Conservation (phyloP, 1,139 yeast genomes). For the Debaryomyces nepalensis region DNA sequence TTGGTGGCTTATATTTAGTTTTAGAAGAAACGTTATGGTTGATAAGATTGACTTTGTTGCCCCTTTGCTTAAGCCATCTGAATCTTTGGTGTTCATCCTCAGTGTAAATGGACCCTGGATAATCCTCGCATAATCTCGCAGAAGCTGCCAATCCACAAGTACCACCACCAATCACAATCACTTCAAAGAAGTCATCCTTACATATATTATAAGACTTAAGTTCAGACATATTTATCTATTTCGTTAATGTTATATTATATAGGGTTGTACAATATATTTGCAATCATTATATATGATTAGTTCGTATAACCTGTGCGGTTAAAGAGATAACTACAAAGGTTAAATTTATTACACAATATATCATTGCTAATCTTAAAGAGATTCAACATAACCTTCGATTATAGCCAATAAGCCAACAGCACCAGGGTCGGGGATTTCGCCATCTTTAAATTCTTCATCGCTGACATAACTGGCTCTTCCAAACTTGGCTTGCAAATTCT, state of each 20-base stretch:
- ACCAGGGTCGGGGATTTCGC: conserved; percentile 93
- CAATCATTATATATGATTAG: conserved; percentile 9
- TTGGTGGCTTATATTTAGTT: conserved; percentile 22
- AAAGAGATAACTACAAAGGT: conserved; percentile 13
- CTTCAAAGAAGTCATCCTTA: conserved; percentile 33
- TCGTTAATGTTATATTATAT: not conserved
- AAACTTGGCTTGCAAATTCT: conserved; percentile 76
- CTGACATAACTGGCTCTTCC: conserved; percentile 93
- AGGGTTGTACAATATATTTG: conserved; percentile 2
- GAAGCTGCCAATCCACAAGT: conserved; percentile 45
- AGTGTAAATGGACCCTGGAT: conserved; percentile 44
- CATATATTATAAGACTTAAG: conserved; percentile 6
- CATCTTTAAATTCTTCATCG: conserved; percentile 57
- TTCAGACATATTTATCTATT: conserved; percentile 5
- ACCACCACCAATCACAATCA: conserved; percentile 44
- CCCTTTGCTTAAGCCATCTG: conserved; percentile 43
- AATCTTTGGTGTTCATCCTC: conserved; percentile 50
- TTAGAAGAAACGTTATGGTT: conserved; percentile 21
- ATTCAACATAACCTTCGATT: conserved; percentile 55
- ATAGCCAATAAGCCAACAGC: conserved; percentile 80
- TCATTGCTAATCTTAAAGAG: not conserved
- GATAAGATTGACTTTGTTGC: conserved; percentile 32
- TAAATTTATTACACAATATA: not conserved
- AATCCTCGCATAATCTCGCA: conserved; percentile 41
- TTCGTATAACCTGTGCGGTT: conserved; percentile 13